phyloP scores from a whole-genome alignment of 176 grass and related monocot genomes.

The Triticum dicoccoides region DNA sequence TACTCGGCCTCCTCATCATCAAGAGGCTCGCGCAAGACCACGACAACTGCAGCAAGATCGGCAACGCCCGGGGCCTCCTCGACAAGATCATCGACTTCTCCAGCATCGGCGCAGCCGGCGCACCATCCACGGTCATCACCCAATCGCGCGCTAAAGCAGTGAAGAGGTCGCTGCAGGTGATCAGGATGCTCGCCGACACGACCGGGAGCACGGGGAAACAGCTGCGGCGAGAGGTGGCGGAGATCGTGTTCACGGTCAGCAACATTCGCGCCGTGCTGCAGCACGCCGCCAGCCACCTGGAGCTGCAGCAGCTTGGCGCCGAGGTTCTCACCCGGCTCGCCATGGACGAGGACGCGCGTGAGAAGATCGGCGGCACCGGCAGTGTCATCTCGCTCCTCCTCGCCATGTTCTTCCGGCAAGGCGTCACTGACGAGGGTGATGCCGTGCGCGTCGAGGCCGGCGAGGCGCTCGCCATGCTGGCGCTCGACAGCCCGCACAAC shows the following conservation, averaged over 20 bases:
- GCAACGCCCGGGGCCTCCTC: constrained; percentile 60
- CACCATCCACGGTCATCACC: not conserved
- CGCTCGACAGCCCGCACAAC: constrained; percentile 60
- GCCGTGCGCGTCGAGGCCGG: constrained; percentile 53
- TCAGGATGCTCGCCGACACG: constrained; percentile 70
- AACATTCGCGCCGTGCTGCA: constrained; percentile 75
- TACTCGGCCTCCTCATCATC: constrained; percentile 68
- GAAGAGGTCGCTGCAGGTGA: constrained; percentile 65
- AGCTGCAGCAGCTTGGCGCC: constrained; percentile 47
- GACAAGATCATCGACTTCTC: constrained; percentile 78
- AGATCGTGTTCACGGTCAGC: constrained; percentile 71
- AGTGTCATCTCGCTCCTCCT: constrained; percentile 61
- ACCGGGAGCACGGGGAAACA: constrained; percentile 46
- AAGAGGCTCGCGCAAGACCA: constrained; percentile 79
- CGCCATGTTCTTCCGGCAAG: constrained; percentile 42
- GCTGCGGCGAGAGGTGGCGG: constrained; percentile 53
- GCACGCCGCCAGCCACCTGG: constrained; percentile 2
- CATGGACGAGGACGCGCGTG: constrained; percentile 64
- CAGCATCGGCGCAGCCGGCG: not conserved
- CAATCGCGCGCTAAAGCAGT: constrained; percentile 41
- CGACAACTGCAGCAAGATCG: constrained; percentile 70
- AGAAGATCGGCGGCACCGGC: constrained; percentile 63
- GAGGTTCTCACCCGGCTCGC: constrained; percentile 69
- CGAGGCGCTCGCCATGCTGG: constrained; percentile 79
- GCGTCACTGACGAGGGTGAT: constrained; percentile 6